Percentiles rank a stretch among this genome's conserved stretches.
phyloP scores from a whole-genome alignment of 2,329 filamentous ascomycete genomes.

The Phyllosticta citribraziliensis region DNA sequence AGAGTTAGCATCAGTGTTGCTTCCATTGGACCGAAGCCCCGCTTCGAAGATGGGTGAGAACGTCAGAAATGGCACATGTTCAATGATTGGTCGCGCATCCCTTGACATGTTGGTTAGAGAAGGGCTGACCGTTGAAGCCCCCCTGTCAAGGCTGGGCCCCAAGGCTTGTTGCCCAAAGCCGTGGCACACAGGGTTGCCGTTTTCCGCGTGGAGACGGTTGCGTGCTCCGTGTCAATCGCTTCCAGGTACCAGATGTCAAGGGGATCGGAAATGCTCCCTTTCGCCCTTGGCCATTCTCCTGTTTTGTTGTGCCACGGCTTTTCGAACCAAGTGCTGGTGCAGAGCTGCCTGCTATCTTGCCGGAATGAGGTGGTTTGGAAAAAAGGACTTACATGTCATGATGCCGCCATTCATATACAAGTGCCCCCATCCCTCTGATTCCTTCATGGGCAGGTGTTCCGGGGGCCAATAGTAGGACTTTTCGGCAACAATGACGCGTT shows the following conservation, averaged over 20 bases:
- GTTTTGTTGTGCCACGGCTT: too few species aligned
- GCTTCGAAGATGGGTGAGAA: slow-evolving; percentile 14
- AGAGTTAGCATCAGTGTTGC: not conserved
- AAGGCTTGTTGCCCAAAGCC: too few species aligned
- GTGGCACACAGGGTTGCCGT: too few species aligned
- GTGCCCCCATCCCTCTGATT: slow-evolving; percentile 48
- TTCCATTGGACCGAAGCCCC: not conserved
- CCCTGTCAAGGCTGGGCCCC: not conserved
- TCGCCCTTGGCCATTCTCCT: too few species aligned
- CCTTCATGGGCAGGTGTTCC: slow-evolving; percentile 63
- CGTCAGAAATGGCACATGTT: not conserved
- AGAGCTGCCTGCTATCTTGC: not conserved
- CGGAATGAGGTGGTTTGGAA: slow-evolving; percentile 30
- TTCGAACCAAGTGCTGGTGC: too few species aligned
- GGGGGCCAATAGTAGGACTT: slow-evolving; percentile 70
- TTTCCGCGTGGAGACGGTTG: too few species aligned
- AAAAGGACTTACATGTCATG: slow-evolving; percentile 35
- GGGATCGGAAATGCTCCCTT: too few species aligned
- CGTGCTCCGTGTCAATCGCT: too few species aligned
- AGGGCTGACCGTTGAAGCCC: not conserved
- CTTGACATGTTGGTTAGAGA: not conserved
- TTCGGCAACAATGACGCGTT: slow-evolving; percentile 69
- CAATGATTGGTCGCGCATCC: not conserved
- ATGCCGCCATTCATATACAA: slow-evolving; percentile 62
- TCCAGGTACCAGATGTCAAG: too few species aligned